Percentiles rank a stretch among this genome's conserved stretches.
These are phyloP conservation scores for Ulmus americana DNA, from an alignment of 331 rosid species.

Conservation along the genomic window DNA sequence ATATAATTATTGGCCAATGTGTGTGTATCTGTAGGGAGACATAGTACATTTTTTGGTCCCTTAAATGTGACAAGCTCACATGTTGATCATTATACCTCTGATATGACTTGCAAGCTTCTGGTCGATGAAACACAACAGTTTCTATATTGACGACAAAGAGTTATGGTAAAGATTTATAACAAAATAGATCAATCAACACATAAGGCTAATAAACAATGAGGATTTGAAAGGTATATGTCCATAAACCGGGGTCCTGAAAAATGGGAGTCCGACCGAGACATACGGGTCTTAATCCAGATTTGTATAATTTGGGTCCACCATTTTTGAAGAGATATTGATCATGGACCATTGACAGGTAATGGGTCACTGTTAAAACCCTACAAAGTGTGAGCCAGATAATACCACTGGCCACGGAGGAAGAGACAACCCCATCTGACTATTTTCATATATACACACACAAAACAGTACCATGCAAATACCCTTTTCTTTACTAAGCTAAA, in stretches of 20 bases:
- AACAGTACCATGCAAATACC: conserved; percentile 52
- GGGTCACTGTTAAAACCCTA: conserved; percentile 31
- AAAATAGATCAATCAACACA: background rate
- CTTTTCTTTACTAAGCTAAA: background rate
- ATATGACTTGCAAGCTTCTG: conserved; percentile 16
- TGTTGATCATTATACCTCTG: conserved; percentile 5
- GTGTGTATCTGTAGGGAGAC: conserved; percentile 6
- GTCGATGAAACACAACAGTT: background rate
- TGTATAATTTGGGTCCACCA: background rate
- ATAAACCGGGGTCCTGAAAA: background rate
- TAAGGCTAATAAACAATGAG: background rate
- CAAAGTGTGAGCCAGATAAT: conserved; percentile 50
- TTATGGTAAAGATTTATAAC: too few species aligned
- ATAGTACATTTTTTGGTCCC: background rate
- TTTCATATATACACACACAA: conserved; percentile 2
- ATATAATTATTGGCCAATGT: background rate
- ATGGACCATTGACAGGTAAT: conserved; percentile 25
- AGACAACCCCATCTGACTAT: conserved; percentile 4
- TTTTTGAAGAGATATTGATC: background rate
- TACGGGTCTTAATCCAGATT: background rate
- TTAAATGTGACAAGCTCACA: conserved; percentile 17
- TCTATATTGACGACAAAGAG: background rate
- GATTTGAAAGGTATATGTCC: background rate
- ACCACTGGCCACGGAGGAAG: background rate
- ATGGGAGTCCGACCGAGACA: conserved; percentile 2